Conservation (phyloP, 768 basidiomycete genomes). For the Mrakia frigida region DNA sequence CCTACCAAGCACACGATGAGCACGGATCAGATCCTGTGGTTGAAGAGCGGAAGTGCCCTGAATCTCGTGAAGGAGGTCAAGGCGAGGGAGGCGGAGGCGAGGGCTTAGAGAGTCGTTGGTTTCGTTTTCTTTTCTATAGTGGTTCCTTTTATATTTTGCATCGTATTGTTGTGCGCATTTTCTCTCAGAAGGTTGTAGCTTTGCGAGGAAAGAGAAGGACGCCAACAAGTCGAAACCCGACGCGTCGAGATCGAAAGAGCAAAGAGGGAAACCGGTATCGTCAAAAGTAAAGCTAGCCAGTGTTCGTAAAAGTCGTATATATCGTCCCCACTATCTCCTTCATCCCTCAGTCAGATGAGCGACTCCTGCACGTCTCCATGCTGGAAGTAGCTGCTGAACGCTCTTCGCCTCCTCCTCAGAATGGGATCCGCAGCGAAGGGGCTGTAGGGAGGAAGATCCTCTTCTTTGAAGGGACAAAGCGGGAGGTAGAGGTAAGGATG, state of each 20-base stretch:
- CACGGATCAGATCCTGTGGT: conserved; percentile 81
- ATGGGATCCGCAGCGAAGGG: neutral
- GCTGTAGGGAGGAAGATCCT: neutral
- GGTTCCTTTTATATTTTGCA: neutral
- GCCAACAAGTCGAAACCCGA: too few relatives aligned
- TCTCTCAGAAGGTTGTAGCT: too few relatives aligned
- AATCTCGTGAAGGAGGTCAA: conserved; percentile 49
- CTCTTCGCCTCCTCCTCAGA: neutral
- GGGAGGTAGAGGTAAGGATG: neutral
- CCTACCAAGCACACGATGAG: conserved; percentile 84
- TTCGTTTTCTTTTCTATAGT: neutral
- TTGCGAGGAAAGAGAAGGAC: too few relatives aligned
- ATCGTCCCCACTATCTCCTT: too few relatives aligned
- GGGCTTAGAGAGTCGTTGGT: neutral
- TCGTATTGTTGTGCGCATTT: too few relatives aligned
- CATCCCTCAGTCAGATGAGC: neutral
- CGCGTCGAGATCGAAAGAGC: too few relatives aligned
- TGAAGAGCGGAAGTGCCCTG: conserved; percentile 78
- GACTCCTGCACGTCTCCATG: neutral
- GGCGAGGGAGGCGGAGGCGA: conserved; percentile 18
- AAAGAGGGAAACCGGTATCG: too few relatives aligned
- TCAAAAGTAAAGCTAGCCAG: too few relatives aligned
- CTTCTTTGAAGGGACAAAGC: neutral
- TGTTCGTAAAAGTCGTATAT: too few relatives aligned
- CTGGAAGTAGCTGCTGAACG: neutral